Conservation (phyloP, 495 filamentous ascomycete genomes). For the Talaromyces adpressus region DNA sequence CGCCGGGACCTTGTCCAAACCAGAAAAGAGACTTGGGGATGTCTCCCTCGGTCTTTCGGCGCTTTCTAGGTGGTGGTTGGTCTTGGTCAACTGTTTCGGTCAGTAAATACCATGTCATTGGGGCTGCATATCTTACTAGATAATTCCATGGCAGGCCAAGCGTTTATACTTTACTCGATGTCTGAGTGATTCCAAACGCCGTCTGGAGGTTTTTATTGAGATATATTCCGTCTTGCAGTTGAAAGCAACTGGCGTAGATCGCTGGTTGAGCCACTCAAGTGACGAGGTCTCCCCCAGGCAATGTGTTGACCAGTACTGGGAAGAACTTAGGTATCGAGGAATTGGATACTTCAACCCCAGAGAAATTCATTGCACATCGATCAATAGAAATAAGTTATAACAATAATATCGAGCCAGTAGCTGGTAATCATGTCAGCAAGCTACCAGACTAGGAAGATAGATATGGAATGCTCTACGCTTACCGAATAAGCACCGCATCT, state of each 20-base stretch:
- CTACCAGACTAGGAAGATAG: not conserved
- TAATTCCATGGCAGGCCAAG: not conserved
- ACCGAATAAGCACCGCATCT: not conserved
- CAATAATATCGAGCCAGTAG: not conserved
- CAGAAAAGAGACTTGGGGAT: not conserved
- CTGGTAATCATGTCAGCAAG: not conserved
- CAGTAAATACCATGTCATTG: not conserved
- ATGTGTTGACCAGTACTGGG: not conserved
- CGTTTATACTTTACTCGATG: not conserved
- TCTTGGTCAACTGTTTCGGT: not conserved
- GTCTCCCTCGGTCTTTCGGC: not conserved
- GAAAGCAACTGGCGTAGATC: not conserved
- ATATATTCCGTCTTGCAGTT: not conserved
- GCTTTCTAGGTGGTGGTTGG: not conserved
- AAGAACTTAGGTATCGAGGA: not conserved
- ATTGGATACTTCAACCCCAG: not conserved
- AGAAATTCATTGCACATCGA: not conserved
- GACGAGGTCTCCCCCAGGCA: not conserved
- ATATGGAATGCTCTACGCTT: not conserved
- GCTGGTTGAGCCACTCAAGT: not conserved
- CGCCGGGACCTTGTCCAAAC: not conserved
- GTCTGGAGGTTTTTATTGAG: not conserved
- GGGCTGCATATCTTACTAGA: not conserved
- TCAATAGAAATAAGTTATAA: not conserved
- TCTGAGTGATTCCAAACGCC: not conserved